Conservation (phyloP, 148 eudicot genomes). For the Persicaria maculosa region DNA sequence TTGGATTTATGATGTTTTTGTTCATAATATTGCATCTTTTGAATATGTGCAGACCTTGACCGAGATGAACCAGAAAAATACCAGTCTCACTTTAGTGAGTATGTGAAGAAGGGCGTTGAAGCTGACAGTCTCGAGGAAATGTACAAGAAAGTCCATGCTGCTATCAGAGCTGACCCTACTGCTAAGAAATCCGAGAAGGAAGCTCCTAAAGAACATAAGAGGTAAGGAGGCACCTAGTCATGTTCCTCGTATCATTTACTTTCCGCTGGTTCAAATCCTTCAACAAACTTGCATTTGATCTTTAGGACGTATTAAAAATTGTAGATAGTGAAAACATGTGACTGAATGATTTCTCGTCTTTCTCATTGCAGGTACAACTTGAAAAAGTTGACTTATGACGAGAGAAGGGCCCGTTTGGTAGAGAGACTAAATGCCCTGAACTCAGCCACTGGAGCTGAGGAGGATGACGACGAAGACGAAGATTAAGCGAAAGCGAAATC, state of each 20-base stretch:
- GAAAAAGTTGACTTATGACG: too few relatives aligned
- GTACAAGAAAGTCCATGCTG: conserved; percentile 72
- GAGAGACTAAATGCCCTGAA: too few relatives aligned
- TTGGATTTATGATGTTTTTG: too few relatives aligned
- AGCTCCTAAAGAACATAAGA: too few relatives aligned
- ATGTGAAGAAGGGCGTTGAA: conserved; percentile 47
- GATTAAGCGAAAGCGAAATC: too few relatives aligned
- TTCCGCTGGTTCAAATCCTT: background rate
- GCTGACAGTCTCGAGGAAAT: conserved; percentile 54
- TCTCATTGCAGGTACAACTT: too few relatives aligned
- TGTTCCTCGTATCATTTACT: background rate
- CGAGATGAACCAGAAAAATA: conserved; percentile 89
- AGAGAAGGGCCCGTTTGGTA: too few relatives aligned
- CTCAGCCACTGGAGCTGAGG: too few relatives aligned
- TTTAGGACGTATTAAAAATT: too few relatives aligned
- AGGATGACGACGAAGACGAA: too few relatives aligned
- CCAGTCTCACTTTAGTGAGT: conserved; percentile 65
- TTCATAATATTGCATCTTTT: background rate
- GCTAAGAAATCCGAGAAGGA: too few relatives aligned
- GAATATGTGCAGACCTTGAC: conserved; percentile 29
- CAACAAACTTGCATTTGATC: background rate
- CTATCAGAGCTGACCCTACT: conserved; percentile 56
- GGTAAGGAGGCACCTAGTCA: conserved; percentile 15
- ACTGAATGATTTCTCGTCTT: too few relatives aligned
- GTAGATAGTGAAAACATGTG: background rate